phyloP scores from a whole-genome alignment of 179 eudicot genomes.

The Corrigiola litoralis region DNA sequence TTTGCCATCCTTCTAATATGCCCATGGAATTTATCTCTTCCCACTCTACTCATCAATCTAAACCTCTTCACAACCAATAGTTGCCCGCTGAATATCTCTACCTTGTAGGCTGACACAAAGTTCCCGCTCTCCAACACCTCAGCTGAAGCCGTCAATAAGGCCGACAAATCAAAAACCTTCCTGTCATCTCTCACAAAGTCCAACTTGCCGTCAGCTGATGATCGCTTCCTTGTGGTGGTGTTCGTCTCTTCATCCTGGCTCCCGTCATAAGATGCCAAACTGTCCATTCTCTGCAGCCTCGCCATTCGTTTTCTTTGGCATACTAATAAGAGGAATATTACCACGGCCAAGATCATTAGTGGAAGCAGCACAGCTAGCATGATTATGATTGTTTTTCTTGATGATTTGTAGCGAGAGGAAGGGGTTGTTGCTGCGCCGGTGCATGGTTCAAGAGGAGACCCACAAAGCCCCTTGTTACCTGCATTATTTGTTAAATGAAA shows the following conservation, averaged over 20 bases:
- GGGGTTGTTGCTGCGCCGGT: neutral
- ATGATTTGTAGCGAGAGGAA: slow-evolving; percentile 8
- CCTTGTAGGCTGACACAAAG: slow-evolving; percentile 81
- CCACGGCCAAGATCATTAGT: slow-evolving; percentile 19
- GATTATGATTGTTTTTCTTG: slow-evolving; percentile 17
- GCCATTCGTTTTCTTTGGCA: slow-evolving; percentile 13
- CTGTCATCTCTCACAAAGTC: slow-evolving; percentile 50
- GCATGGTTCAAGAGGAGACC: slow-evolving; percentile 48
- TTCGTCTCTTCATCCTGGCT: slow-evolving; percentile 14
- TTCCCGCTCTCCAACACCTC: slow-evolving; percentile 85
- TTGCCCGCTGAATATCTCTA: slow-evolving; percentile 41
- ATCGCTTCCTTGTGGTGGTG: slow-evolving; percentile 19
- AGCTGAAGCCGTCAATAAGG: slow-evolving; percentile 72
- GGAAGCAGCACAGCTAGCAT: slow-evolving; percentile 21
- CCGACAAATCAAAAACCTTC: slow-evolving; percentile 56
- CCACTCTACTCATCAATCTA: slow-evolving; percentile 59
- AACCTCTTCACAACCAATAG: slow-evolving; percentile 68
- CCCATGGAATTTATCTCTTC: slow-evolving; percentile 57
- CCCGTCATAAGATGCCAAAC: slow-evolving; percentile 14
- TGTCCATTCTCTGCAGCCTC: slow-evolving; percentile 8
- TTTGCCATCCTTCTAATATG: slow-evolving; percentile 60
- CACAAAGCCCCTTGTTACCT: slow-evolving; percentile 68
- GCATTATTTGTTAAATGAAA: slow-evolving; percentile 5
- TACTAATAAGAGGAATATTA: slow-evolving; percentile 18
- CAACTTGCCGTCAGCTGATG: slow-evolving; percentile 38